A percentile compares a stretch with the other conserved stretches of the same genome.
Evolutionary conservation across 1,284 basidiomycete species (phyloP).

Genomic region (Ganoderma resinaceum): DNA sequence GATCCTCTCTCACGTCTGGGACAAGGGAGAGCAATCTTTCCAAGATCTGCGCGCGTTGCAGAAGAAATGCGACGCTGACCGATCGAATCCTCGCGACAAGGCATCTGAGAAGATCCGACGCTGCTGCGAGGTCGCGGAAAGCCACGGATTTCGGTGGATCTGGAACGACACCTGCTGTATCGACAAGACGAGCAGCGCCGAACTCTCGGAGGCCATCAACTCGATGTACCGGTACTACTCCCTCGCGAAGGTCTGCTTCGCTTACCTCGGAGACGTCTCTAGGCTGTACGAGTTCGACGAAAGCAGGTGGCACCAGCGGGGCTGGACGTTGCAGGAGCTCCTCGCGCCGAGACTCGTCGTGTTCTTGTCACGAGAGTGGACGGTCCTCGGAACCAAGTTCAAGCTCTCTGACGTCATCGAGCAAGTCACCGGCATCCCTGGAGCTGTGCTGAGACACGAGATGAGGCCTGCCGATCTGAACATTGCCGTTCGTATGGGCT

Average conservation of each 20-base stretch:
- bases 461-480: background rate
- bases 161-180: background rate
- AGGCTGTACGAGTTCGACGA: background rate
- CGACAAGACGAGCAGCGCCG: background rate
- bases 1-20: slow-evolving; percentile 6
- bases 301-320: background rate
- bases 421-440: background rate
- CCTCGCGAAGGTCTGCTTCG: background rate
- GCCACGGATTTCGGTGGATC: background rate
- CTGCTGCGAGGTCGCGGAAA: background rate
- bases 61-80: background rate
- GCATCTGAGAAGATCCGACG: background rate
- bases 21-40: background rate
- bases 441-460: background rate
- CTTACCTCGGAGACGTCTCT: background rate
- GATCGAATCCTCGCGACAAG: background rate
- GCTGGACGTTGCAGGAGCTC: background rate
- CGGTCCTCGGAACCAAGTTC: background rate
- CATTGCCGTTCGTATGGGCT: background rate
- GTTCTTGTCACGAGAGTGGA: background rate
- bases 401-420: background rate
- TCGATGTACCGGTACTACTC: background rate
- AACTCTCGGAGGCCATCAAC: background rate
- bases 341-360: background rate
- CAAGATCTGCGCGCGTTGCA: background rate